Percentiles rank a stretch among this genome's conserved stretches.
Conservation (phyloP, 768 basidiomycete species). For the Amanita fuliginea region DNA sequence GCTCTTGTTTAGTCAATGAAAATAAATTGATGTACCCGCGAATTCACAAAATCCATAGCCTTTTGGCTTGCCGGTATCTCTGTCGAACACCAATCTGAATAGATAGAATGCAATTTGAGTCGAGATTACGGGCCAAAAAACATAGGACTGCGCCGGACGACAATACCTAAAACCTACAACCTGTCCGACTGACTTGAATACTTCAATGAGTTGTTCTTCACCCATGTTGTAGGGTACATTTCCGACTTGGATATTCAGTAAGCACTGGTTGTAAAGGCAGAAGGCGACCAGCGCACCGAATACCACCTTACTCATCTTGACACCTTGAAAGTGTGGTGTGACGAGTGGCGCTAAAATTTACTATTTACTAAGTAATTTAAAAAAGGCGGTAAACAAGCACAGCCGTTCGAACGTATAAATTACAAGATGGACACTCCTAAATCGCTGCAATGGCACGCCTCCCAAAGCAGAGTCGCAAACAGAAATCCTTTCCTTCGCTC, state of each 20-base stretch:
- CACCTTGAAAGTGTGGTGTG: neutral
- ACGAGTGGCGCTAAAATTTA: neutral
- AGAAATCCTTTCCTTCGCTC: neutral
- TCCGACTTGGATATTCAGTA: conserved; percentile 40
- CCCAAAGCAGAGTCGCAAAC: neutral
- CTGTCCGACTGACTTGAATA: conserved; percentile 82
- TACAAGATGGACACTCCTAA: too few relatives aligned
- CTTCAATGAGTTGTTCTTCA: conserved; percentile 80
- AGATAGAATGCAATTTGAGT: conserved; percentile 8
- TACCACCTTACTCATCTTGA: conserved; percentile 56
- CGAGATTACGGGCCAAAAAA: neutral
- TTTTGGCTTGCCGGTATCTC: conserved; percentile 90
- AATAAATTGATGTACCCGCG: conserved; percentile 52
- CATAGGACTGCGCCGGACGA: conserved; percentile 6
- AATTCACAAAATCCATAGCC: conserved; percentile 95
- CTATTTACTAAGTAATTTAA: too few relatives aligned
- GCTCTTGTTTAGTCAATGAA: conserved; percentile 14
- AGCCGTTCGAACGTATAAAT: too few relatives aligned
- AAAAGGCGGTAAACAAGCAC: too few relatives aligned
- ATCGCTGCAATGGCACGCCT: neutral
- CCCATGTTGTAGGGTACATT: conserved; percentile 90
- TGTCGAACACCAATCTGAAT: conserved; percentile 72
- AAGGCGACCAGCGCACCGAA: conserved; percentile 38
- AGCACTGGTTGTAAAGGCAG: neutral
- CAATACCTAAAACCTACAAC: conserved; percentile 78